Conservation (phyloP, 768 basidiomycete species). For the Lactifluus pinguis region DNA sequence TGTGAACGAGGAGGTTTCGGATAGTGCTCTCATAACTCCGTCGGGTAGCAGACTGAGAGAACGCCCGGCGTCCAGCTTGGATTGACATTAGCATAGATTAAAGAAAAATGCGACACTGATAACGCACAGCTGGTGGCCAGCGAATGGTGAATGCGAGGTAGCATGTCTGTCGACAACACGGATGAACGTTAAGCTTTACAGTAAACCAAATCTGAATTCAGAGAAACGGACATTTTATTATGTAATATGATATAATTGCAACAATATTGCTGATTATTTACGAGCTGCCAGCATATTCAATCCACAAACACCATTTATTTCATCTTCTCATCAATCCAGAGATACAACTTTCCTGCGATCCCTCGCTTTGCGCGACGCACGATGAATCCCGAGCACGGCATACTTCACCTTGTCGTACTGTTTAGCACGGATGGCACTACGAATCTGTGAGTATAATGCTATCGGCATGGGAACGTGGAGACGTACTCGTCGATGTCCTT, state of each 20-base stretch:
- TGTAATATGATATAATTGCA: neutral
- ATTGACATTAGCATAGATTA: neutral
- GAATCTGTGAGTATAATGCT: constrained; percentile 12
- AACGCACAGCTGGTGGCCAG: constrained; percentile 42
- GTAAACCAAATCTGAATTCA: no score
- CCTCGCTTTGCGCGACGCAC: constrained; percentile 65
- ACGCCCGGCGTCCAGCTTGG: constrained; percentile 63
- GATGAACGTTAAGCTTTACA: neutral
- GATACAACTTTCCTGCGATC: constrained; percentile 45
- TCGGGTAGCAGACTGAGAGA: constrained; percentile 69
- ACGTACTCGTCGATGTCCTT: constrained; percentile 67
- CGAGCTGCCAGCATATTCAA: neutral
- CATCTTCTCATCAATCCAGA: constrained; percentile 26
- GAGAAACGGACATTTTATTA: neutral
- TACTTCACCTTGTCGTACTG: constrained; percentile 80
- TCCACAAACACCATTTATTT: constrained; percentile 17
- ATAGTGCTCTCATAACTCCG: constrained; percentile 83
- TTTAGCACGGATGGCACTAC: constrained; percentile 53
- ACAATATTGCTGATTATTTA: neutral
- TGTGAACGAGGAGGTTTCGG: constrained; percentile 84
- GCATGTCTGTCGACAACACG: constrained; percentile 33
- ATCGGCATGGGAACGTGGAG: neutral
- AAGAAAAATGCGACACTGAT: neutral
- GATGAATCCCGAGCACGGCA: constrained; percentile 58
- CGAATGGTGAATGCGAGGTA: constrained; percentile 53